A percentile compares a stretch with the other conserved stretches of the same genome.
Conservation (phyloP, 352 stramenopile species). For the Hyaloperonospora arabidopsidis region DNA sequence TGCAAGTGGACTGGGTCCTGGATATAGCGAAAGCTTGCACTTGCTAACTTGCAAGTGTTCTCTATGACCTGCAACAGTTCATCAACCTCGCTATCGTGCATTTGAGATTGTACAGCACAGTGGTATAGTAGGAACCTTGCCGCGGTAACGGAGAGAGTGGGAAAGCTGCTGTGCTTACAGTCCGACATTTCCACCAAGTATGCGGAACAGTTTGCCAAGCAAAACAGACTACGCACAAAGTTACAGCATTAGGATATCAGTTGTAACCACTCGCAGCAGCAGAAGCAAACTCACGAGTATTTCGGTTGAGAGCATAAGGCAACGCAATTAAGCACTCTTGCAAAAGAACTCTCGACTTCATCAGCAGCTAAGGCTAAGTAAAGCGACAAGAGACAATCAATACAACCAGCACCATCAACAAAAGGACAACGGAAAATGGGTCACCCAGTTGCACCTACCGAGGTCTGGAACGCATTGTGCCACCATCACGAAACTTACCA, state of each 20-base stretch:
- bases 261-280: background rate
- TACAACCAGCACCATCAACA: background rate
- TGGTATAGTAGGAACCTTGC: conserved; percentile 39
- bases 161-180: conserved; percentile 21
- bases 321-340: conserved; percentile 28
- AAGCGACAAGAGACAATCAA: background rate
- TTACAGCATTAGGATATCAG: background rate
- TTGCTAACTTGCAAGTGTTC: conserved; percentile 28
- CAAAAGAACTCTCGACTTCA: conserved; percentile 19
- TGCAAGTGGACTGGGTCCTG: conserved; percentile 1
- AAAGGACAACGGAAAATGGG: background rate
- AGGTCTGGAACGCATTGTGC: conserved; percentile 38
- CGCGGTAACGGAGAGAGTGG: conserved; percentile 22
- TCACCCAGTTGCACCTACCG: conserved; percentile 22
- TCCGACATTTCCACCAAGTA: conserved; percentile 32
- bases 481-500: conserved; percentile 54
- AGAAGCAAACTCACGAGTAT: conserved; percentile 36
- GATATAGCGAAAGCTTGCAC: conserved; percentile 18
- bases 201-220: conserved; percentile 34
- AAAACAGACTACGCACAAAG: conserved; percentile 24
- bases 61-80: conserved; percentile 28
- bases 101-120: conserved; percentile 27
- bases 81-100: conserved; percentile 26
- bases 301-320: conserved; percentile 21
- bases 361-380: conserved; percentile 11